Percentiles rank a stretch among this genome's conserved stretches.
These are phyloP conservation scores for Tulasnella sp. DNA, from an alignment of 768 basidiomycete species.

Conservation along the genomic window DNA sequence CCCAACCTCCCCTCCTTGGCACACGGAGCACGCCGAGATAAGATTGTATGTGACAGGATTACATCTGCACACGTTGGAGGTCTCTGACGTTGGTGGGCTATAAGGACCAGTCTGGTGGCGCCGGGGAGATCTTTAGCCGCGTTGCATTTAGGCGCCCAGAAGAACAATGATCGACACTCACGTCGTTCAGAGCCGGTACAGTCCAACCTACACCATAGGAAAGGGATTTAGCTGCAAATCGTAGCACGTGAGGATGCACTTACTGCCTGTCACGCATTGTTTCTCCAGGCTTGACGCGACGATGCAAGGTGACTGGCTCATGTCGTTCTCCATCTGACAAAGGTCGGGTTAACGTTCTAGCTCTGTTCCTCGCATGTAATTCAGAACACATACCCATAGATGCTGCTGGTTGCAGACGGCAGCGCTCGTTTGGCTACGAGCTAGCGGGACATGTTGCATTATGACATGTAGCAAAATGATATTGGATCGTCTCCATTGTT, in stretches of 20 bases:
- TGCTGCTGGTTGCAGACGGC: background rate
- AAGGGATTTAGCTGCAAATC: background rate
- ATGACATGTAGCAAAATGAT: too few relatives aligned
- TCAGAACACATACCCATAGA: background rate
- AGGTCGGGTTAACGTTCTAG: background rate
- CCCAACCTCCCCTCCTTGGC: constrained; percentile 1
- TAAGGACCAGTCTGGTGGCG: constrained; percentile 4
- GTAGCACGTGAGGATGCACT: background rate
- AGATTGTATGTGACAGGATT: constrained; percentile 10
- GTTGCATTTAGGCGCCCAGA: too few relatives aligned
- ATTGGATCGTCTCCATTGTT: too few relatives aligned
- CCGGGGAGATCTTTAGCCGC: too few relatives aligned
- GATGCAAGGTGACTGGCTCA: constrained; percentile 2
- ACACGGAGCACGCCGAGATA: constrained; percentile 10
- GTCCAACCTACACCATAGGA: background rate
- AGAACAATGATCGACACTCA: background rate
- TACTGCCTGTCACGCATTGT: background rate
- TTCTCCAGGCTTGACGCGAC: constrained; percentile 3
- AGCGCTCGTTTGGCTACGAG: background rate
- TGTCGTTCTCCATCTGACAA: constrained; percentile 5
- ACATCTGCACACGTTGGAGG: constrained; percentile 1
- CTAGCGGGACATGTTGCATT: background rate
- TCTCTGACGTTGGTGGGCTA: background rate
- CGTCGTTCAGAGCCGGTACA: background rate
- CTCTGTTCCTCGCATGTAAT: background rate